Evolutionary conservation across 202 grass and related monocot genomes (phyloP), one percentile per base, ranked within the genome.

Genomic region (Elaeis oleifera): DNA sequence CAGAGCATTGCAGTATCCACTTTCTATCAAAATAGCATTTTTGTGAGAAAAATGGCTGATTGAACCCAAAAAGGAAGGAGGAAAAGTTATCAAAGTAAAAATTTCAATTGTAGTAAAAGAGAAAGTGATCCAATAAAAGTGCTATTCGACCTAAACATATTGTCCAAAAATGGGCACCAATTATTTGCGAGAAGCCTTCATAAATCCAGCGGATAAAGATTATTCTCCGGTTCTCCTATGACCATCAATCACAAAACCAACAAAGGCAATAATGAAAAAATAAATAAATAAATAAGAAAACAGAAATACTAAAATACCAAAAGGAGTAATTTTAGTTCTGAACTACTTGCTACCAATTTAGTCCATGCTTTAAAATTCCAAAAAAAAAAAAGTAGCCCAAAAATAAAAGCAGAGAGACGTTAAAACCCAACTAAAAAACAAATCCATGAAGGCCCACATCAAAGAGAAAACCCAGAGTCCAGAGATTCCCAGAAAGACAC

Each of bases 241-340:
- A 51, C 39, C 20, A 27, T 64, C 62, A 51, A 51, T 64, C 62
- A 53, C 23, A 51, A 62, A 62, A 62, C 44, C 32, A 36, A 32
- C 60, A 62, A 18, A 44, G 16, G 8, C 9, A 44, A 16, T 57
- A 6, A 44, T n/a, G 22, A 17, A 15, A 21, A 22, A 15, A 23
- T 32, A 53, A 23, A 16, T 23, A 73, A 52, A 53, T 27, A 61
- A 39, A 73, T 20, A 24, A 54, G 55, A 63, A 44, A 28, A 16
- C 58, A 66, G 23, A 66, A 54, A 56, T 66, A 50, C 31, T 64
- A 66, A 54, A 31, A 44, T 14, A 9, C 36, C 11, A 14, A 44
- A 44, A 44, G 36, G 36, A 44, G 36, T 44, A 44, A 14, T 44
- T 44, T 44, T 44, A 44, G 36, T 14, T 44, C 36, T 36, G 36